Conservation (phyloP, 176 grass and related monocot species). For the Carex parvula region DNA sequence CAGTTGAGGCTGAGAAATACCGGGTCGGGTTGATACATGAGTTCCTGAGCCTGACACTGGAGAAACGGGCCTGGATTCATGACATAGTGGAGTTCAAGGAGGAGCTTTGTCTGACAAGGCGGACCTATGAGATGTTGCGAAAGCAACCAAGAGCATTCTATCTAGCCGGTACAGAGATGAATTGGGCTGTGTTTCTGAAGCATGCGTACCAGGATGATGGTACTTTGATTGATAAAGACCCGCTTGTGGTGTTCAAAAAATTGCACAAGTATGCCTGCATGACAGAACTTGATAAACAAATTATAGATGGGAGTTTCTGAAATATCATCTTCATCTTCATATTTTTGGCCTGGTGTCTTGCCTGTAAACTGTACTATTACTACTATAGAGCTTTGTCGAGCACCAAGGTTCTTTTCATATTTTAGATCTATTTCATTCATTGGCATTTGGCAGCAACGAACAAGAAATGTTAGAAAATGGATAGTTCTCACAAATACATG, state of each 20-base stretch:
- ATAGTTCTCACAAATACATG: too few relatives aligned
- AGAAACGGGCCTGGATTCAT: constrained; percentile 81
- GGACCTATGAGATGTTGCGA: constrained; percentile 59
- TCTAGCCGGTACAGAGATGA: constrained; percentile 89
- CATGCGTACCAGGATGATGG: constrained; percentile 56
- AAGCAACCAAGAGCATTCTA: constrained; percentile 83
- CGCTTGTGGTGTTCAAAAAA: constrained; percentile 67
- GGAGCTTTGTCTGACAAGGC: constrained; percentile 65
- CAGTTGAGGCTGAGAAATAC: constrained; percentile 76
- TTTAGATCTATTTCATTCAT: too few relatives aligned
- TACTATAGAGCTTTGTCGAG: not conserved
- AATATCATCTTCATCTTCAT: not conserved
- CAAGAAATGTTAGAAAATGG: too few relatives aligned
- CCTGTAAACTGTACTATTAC: not conserved
- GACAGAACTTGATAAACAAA: constrained; percentile 20
- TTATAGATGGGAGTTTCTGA: not conserved
- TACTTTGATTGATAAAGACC: constrained; percentile 64
- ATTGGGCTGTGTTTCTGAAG: constrained; percentile 77
- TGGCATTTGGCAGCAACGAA: too few relatives aligned
- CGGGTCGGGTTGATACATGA: constrained; percentile 74
- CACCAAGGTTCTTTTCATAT: too few relatives aligned
- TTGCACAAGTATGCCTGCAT: constrained; percentile 58
- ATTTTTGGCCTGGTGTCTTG: not conserved
- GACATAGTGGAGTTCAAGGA: constrained; percentile 93
- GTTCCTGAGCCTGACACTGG: constrained; percentile 73